Conservation (phyloP, 2,329 filamentous ascomycete genomes). For the Alternaria gansuensis region DNA sequence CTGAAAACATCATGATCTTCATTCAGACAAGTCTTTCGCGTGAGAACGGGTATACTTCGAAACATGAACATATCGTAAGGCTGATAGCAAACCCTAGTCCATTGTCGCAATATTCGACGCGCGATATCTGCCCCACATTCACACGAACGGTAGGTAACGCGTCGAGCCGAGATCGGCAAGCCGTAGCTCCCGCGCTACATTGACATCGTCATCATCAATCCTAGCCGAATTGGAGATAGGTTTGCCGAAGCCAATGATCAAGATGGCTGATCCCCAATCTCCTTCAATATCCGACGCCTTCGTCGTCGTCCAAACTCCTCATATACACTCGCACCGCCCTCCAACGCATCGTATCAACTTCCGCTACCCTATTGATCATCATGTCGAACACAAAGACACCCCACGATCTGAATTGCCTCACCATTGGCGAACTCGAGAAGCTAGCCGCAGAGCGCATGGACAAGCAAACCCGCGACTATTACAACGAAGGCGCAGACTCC, state of each 20-base stretch:
- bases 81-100: no score
- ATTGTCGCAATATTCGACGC: neutral
- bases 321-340: neutral
- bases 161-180: conserved; percentile 27
- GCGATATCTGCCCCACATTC: conserved; percentile 9
- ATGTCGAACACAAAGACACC: conserved; percentile 29
- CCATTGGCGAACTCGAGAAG: conserved; percentile 38
- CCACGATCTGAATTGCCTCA: conserved; percentile 41
- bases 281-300: conserved; percentile 11
- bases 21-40: no score
- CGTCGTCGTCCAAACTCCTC: neutral
- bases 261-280: neutral
- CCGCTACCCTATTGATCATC: neutral
- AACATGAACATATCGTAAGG: no score
- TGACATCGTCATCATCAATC: conserved; percentile 25
- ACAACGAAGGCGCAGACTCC: conserved; percentile 40
- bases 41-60: no score
- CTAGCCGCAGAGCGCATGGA: conserved; percentile 43
- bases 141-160: conserved; percentile 11
- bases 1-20: neutral
- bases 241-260: neutral
- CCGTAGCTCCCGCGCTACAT: conserved; percentile 14
- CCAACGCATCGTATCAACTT: neutral
- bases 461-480: conserved; percentile 45
- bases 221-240: conserved; percentile 17